phyloP scores from a whole-genome alignment of 257 asterid genomes.

The Solanum bukasovii region DNA sequence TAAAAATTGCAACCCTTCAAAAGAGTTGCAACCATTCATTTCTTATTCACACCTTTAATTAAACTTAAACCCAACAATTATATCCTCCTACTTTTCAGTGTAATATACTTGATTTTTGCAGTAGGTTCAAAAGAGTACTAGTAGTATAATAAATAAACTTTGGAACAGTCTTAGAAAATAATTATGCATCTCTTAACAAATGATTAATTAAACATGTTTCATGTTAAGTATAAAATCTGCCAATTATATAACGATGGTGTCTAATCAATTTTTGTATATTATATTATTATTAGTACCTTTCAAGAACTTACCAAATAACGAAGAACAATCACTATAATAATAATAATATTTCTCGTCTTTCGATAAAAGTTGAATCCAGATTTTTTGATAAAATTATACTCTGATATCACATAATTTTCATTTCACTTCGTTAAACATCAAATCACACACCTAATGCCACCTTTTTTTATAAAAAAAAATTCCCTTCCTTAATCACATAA shows the following conservation, averaged over 20 bases:
- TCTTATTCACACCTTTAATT: background rate
- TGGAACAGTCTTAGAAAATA: background rate
- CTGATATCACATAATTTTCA: background rate
- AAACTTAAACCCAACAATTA: background rate
- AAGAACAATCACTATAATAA: background rate
- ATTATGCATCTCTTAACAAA: background rate
- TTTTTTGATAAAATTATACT: no score
- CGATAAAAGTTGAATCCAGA: background rate
- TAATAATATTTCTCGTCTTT: no score
- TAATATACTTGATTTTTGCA: background rate
- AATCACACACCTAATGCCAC: background rate
- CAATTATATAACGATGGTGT: background rate
- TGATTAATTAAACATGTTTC: background rate
- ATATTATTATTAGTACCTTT: background rate
- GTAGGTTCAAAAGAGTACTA: background rate
- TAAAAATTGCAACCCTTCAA: background rate
- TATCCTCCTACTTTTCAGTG: no score
- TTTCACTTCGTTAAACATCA: background rate
- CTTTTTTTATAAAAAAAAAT: no score
- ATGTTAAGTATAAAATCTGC: background rate
- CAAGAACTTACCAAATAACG: background rate
- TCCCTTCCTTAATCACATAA: background rate
- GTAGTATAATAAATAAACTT: background rate
- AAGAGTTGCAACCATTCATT: no score
- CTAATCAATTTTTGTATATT: background rate